Conservation (phyloP, 768 basidiomycete species). For the Termitomyces sp. region DNA sequence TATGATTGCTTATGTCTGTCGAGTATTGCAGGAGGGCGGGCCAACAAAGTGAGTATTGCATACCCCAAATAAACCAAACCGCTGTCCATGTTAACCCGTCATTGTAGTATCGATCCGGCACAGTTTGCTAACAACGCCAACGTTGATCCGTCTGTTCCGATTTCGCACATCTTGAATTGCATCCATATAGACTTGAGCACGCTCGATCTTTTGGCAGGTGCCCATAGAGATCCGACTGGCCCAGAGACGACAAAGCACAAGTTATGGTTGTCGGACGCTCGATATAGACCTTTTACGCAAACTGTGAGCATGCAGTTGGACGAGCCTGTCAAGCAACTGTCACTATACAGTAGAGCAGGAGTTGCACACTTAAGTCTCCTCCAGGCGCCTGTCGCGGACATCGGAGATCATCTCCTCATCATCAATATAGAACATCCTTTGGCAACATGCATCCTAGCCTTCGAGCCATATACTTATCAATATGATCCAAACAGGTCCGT, state of each 20-base stretch:
- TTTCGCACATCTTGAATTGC: slow-evolving; percentile 41
- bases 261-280: neutral
- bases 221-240: neutral
- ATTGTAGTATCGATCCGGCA: slow-evolving; percentile 26
- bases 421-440: neutral
- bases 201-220: slow-evolving; percentile 34
- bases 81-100: slow-evolving; percentile 8
- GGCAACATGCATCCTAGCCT: neutral
- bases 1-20: slow-evolving; percentile 39
- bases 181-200: slow-evolving; percentile 33
- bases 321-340: neutral
- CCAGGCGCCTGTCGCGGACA: neutral
- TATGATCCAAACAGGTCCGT: neutral
- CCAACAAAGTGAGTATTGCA: slow-evolving; percentile 9
- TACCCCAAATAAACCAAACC: neutral
- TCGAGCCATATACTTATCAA: neutral
- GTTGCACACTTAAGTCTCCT: neutral
- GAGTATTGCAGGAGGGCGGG: slow-evolving; percentile 4
- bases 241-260: neutral
- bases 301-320: neutral
- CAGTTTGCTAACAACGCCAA: slow-evolving; percentile 27
- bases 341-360: neutral
- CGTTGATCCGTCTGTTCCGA: slow-evolving; percentile 35
- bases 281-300: neutral
- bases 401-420: neutral